Percentiles rank a stretch among this genome's conserved stretches.
phyloP scores from a whole-genome alignment of 148 eudicot genomes.

The Rhododendron williamsianum region DNA sequence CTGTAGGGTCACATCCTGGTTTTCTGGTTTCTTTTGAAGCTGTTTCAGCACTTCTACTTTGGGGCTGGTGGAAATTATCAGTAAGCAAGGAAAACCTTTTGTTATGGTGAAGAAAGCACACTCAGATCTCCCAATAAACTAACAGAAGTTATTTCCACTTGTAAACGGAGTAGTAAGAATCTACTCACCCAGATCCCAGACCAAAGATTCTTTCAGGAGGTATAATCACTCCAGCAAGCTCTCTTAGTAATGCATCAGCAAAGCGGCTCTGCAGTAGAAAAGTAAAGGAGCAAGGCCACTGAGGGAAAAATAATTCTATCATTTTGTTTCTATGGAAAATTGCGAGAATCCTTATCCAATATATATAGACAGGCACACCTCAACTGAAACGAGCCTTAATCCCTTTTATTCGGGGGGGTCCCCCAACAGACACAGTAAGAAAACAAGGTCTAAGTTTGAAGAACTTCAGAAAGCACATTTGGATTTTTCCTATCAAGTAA shows the following conservation, averaged over 20 bases:
- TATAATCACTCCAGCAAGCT: constrained; percentile 85
- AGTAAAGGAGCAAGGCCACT: not conserved
- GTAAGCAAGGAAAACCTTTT: not conserved
- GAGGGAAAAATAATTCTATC: not conserved
- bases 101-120: not conserved
- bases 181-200: constrained; percentile 82
- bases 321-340: not conserved
- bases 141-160: constrained; percentile 1
- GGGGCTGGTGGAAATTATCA: constrained; percentile 46
- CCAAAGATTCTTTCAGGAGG: constrained; percentile 91
- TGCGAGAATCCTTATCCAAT: not conserved
- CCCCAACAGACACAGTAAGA: not conserved
- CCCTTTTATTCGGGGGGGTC: not conserved
- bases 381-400: not conserved
- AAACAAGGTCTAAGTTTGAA: not conserved
- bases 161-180: not conserved
- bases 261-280: constrained; percentile 61
- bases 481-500: not conserved
- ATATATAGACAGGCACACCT: not conserved
- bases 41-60: constrained; percentile 90
- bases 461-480: not conserved
- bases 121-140: not conserved
- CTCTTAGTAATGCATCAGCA: constrained; percentile 82
- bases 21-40: constrained; percentile 86
- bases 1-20: constrained; percentile 81